Conservation (phyloP, 2,329 filamentous ascomycete species). For the Dryadomyces quercivorus region DNA sequence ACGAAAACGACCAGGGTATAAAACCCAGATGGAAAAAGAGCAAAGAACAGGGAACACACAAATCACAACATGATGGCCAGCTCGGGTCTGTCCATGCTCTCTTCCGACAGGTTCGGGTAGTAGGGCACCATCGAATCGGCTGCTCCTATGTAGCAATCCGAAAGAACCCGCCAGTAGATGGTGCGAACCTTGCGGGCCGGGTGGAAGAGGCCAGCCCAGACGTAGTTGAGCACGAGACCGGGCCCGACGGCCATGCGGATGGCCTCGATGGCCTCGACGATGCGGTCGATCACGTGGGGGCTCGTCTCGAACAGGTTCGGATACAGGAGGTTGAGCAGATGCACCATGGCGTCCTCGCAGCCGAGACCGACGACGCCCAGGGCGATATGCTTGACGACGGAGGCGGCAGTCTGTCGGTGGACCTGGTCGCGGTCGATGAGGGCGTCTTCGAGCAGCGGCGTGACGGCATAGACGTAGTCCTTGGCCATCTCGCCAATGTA, state of each 20-base stretch:
- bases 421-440: conserved; percentile 97
- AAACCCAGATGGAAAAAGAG: background rate
- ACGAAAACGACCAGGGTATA: too few species aligned
- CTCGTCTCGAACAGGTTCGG: conserved; percentile 97
- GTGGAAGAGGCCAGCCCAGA: conserved; percentile 96
- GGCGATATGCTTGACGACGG: conserved; percentile 94
- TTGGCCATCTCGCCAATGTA: conserved; percentile 99
- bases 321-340: conserved; percentile 89
- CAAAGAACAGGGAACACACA: background rate
- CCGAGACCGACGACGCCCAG: conserved; percentile 95
- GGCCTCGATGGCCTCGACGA: conserved; percentile 94
- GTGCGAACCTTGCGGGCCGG: conserved; percentile 87
- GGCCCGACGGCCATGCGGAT: conserved; percentile 88
- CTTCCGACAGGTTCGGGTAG: conserved; percentile 77
- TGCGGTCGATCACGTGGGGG: conserved; percentile 95
- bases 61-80: conserved; percentile 59
- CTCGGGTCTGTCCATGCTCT: conserved; percentile 67
- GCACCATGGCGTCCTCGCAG: conserved; percentile 96
- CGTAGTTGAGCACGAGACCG: conserved; percentile 90
- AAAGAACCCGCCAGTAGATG: conserved; percentile 95
- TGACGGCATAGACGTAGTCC: conserved; percentile 98
- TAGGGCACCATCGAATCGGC: conserved; percentile 95
- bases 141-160: conserved; percentile 87
- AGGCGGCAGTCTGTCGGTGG: conserved; percentile 90
- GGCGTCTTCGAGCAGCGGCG: conserved; percentile 87